A percentile compares a stretch with the other conserved stretches of the same genome.
Conservation (phyloP, 805 yeast species). For the Metschnikowia reukaufii region DNA sequence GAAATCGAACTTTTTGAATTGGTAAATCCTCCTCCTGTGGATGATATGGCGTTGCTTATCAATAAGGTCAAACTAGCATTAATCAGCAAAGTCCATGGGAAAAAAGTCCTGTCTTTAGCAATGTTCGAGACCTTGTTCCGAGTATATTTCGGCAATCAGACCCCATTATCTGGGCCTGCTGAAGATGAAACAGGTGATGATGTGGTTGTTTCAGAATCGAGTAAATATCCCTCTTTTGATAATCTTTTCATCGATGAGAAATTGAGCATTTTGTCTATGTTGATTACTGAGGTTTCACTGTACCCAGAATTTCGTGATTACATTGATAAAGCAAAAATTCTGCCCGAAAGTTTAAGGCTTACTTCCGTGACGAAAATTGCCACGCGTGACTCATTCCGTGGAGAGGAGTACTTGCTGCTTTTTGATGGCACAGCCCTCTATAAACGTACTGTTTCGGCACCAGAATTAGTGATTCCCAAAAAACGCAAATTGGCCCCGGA, state of each 20-base stretch:
- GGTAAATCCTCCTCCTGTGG: constrained; percentile 34
- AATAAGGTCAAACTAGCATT: constrained; percentile 45
- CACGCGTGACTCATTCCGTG: constrained; percentile 2
- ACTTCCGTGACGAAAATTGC: constrained; percentile 13
- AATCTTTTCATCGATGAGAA: constrained; percentile 45
- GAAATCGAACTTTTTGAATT: constrained; percentile 58
- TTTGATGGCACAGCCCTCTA: constrained; percentile 57
- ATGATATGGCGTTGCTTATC: constrained; percentile 37
- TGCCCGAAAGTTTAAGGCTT: constrained; percentile 27
- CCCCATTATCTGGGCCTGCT: constrained; percentile 31
- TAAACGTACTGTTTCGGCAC: constrained; percentile 30
- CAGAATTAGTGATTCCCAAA: constrained; percentile 33
- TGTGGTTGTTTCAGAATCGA: constrained; percentile 14
- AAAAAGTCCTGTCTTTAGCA: constrained; percentile 28
- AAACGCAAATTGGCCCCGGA: constrained; percentile 35
- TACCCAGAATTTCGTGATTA: constrained; percentile 48
- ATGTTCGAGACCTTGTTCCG: constrained; percentile 37
- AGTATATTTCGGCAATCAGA: constrained; percentile 33
- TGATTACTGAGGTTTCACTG: constrained; percentile 45
- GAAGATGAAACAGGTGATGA: constrained; percentile 24
- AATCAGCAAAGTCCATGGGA: constrained; percentile 40
- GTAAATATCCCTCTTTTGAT: constrained; percentile 34
- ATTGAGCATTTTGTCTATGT: constrained; percentile 46
- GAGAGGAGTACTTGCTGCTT: constrained; percentile 38
- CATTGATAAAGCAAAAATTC: constrained; percentile 38